Evolutionary conservation across 2,329 filamentous ascomycete species (phyloP), one percentile per base, ranked within the genome.

Genomic region (Colletotrichum orchidophilum): DNA sequence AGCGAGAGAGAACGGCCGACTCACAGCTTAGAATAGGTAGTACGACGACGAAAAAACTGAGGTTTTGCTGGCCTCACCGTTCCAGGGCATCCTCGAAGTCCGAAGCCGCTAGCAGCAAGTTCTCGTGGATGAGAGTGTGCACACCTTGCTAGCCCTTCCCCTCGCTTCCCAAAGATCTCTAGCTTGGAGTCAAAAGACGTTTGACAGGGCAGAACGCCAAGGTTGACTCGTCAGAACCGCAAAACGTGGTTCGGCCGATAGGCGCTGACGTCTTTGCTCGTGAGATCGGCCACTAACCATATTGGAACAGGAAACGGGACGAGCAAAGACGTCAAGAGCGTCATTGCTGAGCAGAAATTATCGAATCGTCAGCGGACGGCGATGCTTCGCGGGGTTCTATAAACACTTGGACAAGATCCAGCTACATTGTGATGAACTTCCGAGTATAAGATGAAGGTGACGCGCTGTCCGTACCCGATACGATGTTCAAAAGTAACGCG

Each of bases 181-280:
- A 39, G 50, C 29, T 46, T 15, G 27, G 15, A 35, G 18, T 27
- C 21, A 21, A 26, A 54, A 26, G 60, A 55, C 52, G 66, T 63
- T 58, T 12, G 35, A 35, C 18, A 58, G 27, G 52, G 60, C 29
- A 53, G 49, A 35, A 24, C 46, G 29, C 59, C 50, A 68, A 57
- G 29, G 50, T 50, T 21, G 29, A 31, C 21, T 26, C 11, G 4
- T 39, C 18, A 29, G 15, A 42, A 13, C 35, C 26, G 50, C n/a
- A 42, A 29, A 29, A 26, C 39, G 42, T n/a, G 52, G 46, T n/a
- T 64, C 52, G 52, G 60, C 66, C 59, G 59, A 52, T 68, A 31
- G 18, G 31, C 39, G 42, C 42, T 42, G 39, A 39, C 26, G 29
- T 13, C 24, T 52, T 24, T n/a, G 52, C 8, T 61, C 39, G 52